These are phyloP conservation scores for Aspergillus incahuasiensis DNA, from an alignment of 495 filamentous ascomycete species.

Conservation along the genomic window DNA sequence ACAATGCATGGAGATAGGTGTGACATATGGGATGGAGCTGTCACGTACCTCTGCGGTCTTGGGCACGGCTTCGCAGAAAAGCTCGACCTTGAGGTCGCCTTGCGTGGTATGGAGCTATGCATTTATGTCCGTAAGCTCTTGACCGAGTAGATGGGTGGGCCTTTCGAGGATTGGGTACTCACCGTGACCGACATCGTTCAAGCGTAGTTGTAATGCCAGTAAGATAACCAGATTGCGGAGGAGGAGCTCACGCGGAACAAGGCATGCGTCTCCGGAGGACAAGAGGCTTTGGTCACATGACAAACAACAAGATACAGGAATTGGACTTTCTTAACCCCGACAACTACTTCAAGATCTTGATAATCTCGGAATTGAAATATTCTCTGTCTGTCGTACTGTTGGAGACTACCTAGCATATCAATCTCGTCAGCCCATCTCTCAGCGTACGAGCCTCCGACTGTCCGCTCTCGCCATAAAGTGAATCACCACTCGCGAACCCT, in stretches of 20 bases:
- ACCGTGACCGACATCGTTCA: constrained; percentile 31
- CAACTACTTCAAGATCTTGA: background rate
- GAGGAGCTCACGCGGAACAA: background rate
- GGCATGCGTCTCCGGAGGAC: background rate
- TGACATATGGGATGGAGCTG: background rate
- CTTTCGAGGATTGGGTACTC: no score
- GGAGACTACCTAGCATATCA: background rate
- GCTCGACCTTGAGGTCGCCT: constrained; percentile 90
- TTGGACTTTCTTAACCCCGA: background rate
- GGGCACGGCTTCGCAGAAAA: constrained; percentile 93
- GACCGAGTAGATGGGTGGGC: no score
- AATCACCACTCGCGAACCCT: background rate
- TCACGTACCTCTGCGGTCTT: constrained; percentile 70
- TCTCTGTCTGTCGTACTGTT: background rate
- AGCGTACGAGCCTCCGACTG: background rate
- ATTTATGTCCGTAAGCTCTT: background rate
- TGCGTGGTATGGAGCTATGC: constrained; percentile 77
- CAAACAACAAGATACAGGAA: background rate
- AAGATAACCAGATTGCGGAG: background rate
- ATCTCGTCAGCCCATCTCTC: background rate
- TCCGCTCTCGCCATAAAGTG: background rate
- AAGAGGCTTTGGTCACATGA: constrained; percentile 1
- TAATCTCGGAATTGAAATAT: no score
- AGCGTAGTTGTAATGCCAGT: background rate
- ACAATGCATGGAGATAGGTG: background rate